phyloP scores from a whole-genome alignment of 1,284 basidiomycete genomes.

The Filobasidium uniguttulatum region DNA sequence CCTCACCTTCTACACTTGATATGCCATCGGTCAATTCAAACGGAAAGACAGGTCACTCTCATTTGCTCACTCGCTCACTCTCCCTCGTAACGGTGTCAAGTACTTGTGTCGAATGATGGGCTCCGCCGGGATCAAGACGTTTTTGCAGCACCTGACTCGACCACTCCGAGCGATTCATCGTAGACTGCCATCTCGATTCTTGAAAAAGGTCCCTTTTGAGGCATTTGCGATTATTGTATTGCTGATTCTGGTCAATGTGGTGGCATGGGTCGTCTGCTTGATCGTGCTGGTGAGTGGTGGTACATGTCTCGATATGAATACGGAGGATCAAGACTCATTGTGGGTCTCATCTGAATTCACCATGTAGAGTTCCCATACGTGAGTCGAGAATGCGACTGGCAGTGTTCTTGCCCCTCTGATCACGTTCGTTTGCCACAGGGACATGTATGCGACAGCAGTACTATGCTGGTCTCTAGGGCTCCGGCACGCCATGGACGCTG shows the following conservation, averaged over 20 bases:
- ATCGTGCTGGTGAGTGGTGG: slow-evolving; percentile 2
- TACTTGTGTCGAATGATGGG: too few species aligned
- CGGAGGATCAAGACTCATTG: too few species aligned
- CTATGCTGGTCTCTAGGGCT: slow-evolving; percentile 11
- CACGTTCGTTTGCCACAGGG: not conserved
- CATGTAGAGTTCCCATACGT: slow-evolving; percentile 3
- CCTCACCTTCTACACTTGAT: too few species aligned
- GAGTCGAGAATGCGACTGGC: not conserved
- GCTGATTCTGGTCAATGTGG: slow-evolving; percentile 4
- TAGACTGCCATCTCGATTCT: slow-evolving; percentile 1
- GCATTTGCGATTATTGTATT: slow-evolving; percentile 11
- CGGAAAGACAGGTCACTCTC: too few species aligned
- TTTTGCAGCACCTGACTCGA: too few species aligned
- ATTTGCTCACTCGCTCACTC: too few species aligned
- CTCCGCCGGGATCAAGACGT: too few species aligned
- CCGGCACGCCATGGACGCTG: slow-evolving; percentile 12
- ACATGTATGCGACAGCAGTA: slow-evolving; percentile 7
- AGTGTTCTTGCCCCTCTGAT: not conserved
- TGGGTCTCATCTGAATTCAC: not conserved
- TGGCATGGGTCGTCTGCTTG: slow-evolving; percentile 7
- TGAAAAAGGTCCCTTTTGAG: slow-evolving; percentile 7
- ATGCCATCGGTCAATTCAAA: too few species aligned
- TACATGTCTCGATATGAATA: not conserved
- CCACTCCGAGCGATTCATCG: not conserved
- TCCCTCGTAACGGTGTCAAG: too few species aligned